Percentiles rank a stretch among this genome's conserved stretches.
These are phyloP conservation scores for Agrocybe praecox DNA, from an alignment of 768 basidiomycete species.

Conservation along the genomic window DNA sequence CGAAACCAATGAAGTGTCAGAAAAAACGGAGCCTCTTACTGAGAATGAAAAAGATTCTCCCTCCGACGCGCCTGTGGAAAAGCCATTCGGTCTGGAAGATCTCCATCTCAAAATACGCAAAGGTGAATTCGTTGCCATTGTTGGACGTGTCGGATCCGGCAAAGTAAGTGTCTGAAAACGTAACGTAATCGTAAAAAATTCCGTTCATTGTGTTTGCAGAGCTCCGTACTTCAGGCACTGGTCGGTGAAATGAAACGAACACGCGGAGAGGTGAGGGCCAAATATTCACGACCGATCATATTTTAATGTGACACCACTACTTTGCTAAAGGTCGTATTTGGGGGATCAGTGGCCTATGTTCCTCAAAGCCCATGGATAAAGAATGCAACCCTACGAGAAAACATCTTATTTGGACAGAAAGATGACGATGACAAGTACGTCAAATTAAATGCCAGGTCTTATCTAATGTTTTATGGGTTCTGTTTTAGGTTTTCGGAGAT, in stretches of 20 bases:
- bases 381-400: conserved; percentile 71
- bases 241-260: conserved; percentile 71
- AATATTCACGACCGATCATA: background rate
- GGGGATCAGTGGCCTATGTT: conserved; percentile 58
- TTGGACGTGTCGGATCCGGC: conserved; percentile 77
- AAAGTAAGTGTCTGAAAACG: conserved; percentile 44
- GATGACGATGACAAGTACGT: conserved; percentile 58
- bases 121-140: conserved; percentile 70
- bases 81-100: conserved; percentile 52
- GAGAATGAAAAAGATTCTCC: conserved; percentile 9
- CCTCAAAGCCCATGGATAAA: conserved; percentile 67
- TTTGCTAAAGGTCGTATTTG: conserved; percentile 44
- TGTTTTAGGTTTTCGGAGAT: conserved; percentile 52
- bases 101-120: conserved; percentile 47
- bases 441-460: background rate
- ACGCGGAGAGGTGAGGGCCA: conserved; percentile 48
- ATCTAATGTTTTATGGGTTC: background rate
- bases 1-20: conserved; percentile 2
- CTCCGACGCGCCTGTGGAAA: conserved; percentile 32
- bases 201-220: conserved; percentile 32
- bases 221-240: conserved; percentile 54
- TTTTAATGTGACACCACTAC: background rate
- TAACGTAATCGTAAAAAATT: background rate
- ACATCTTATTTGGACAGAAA: conserved; percentile 72
- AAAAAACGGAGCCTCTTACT: conserved; percentile 1